Evolutionary conservation across 164 flowering plant genomes (phyloP), one percentile per base, ranked within the genome.

Genomic region (Berberis thunbergii): DNA sequence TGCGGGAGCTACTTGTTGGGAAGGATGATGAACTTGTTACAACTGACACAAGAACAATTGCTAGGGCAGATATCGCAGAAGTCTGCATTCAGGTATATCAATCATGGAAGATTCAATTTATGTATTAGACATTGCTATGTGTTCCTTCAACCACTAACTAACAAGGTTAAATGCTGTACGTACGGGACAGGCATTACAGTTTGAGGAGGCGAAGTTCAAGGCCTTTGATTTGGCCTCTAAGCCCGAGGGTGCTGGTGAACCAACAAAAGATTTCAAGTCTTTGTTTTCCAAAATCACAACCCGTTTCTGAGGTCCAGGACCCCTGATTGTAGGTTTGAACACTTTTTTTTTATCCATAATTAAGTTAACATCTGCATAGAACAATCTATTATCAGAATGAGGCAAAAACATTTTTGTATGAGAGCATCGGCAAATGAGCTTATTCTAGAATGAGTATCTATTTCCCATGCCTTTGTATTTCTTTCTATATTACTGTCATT

Each of bases 11-110:
- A 57, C 71, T 94, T 66, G 80, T 87, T 38, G 99, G 99, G 26
- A 94, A 94, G 69, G 96, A 94, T 70, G 99, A 94, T 69, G 97
- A 91, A 72, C 93, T 94, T 78, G 96, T 91, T 64, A 62, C 85
- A 70, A 81, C 89, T 39, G 90, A 84, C 7, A 87, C 85, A 41
- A 84, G 71, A 74, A 81, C 85, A 11, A 79, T 94, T 59, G 64
- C 96, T 3, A 80, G 99, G 73, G 82, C 87, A 62, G 99, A 94
- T 77, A 97, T 94, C 50, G 99, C 99, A 5, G 99, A 94, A 86
- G 97, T 86, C 66, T 89, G 96, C 80, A 73, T 94, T 78, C 99
- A 94, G 97, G 99, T 94, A 73, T 60, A 26, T 38, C 12, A 39
- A 40, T 43, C 2, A 11, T 10, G 13, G 5, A 58, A 7, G 64